A percentile compares a stretch with the other conserved stretches of the same genome.
Conservation (phyloP, 2,329 filamentous ascomycete species). For the Alternaria sp. region DNA sequence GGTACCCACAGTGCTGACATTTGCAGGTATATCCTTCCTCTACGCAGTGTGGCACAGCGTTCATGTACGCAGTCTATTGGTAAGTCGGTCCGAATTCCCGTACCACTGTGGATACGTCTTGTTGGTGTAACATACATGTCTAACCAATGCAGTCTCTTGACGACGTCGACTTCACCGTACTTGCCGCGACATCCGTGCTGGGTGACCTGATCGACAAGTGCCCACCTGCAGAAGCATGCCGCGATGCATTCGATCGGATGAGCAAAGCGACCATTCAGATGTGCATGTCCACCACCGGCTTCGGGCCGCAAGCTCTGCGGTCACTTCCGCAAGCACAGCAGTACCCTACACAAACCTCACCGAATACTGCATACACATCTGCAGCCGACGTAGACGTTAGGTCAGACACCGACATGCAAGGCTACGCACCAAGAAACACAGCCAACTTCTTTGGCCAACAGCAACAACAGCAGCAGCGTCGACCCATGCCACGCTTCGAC, state of each 20-base stretch:
- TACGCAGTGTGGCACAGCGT: slow-evolving; percentile 98
- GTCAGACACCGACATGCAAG: slow-evolving; percentile 45
- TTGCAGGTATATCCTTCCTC: slow-evolving; percentile 78
- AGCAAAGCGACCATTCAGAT: slow-evolving; percentile 95
- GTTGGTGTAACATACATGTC: slow-evolving; percentile 2
- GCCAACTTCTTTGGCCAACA: slow-evolving; percentile 23
- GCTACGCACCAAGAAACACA: slow-evolving; percentile 23
- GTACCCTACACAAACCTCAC: slow-evolving; percentile 26
- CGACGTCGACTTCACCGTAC: slow-evolving; percentile 95
- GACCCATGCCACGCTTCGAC: slow-evolving; percentile 63
- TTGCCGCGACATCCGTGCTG: slow-evolving; percentile 91
- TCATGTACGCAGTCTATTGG: slow-evolving; percentile 81
- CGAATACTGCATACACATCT: slow-evolving; percentile 33
- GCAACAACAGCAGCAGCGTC: slow-evolving; percentile 27
- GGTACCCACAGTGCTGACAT: slow-evolving; percentile 20
- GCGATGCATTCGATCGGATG: slow-evolving; percentile 93
- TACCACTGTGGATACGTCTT: not conserved
- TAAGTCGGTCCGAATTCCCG: slow-evolving; percentile 56
- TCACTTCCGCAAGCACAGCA: slow-evolving; percentile 27
- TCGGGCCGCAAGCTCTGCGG: slow-evolving; percentile 60
- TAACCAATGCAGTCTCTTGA: slow-evolving; percentile 70
- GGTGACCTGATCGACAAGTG: slow-evolving; percentile 93
- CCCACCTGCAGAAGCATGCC: slow-evolving; percentile 90
- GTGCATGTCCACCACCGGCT: slow-evolving; percentile 86
- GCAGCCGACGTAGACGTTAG: slow-evolving; percentile 38